A percentile compares a stretch with the other conserved stretches of the same genome.
These are phyloP conservation scores for Xylona heveae DNA, from an alignment of 495 filamentous ascomycete species.

Conservation along the genomic window DNA sequence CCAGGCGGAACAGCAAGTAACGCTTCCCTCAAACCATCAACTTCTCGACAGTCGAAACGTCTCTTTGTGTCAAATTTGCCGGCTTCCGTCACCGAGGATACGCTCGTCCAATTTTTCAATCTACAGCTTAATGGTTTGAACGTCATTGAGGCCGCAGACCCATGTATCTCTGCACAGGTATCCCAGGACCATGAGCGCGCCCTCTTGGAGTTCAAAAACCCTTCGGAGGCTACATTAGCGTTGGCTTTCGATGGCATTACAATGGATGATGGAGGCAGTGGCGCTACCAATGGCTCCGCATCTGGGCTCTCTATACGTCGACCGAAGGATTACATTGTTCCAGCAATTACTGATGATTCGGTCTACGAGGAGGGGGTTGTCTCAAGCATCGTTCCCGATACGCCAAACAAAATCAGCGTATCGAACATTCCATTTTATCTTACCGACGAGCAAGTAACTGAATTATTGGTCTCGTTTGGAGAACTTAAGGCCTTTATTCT, in stretches of 20 bases:
- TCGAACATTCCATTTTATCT: slow-evolving; percentile 75
- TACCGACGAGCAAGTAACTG: slow-evolving; percentile 72
- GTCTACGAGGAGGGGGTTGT: slow-evolving; percentile 59
- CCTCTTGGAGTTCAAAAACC: slow-evolving; percentile 73
- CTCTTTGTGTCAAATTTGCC: slow-evolving; percentile 75
- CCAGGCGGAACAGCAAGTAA: slow-evolving; percentile 52
- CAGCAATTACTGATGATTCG: slow-evolving; percentile 52
- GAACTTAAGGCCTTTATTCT: slow-evolving; percentile 83
- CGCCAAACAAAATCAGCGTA: slow-evolving; percentile 84
- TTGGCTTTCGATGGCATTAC: slow-evolving; percentile 74
- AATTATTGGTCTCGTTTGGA: slow-evolving; percentile 76
- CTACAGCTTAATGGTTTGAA: slow-evolving; percentile 87
- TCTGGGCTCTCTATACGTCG: slow-evolving; percentile 62
- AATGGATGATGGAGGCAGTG: slow-evolving; percentile 50
- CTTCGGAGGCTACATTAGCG: slow-evolving; percentile 75
- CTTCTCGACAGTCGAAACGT: slow-evolving; percentile 81
- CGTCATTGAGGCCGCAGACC: slow-evolving; percentile 62
- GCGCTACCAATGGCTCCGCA: slow-evolving; percentile 28
- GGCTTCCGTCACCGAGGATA: slow-evolving; percentile 41
- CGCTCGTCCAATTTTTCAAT: slow-evolving; percentile 74
- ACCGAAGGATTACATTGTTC: slow-evolving; percentile 96
- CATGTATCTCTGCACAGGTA: slow-evolving; percentile 68
- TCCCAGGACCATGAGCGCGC: slow-evolving; percentile 61
- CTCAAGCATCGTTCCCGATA: slow-evolving; percentile 67
- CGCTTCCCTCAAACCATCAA: slow-evolving; percentile 69